These are phyloP conservation scores for Acidiella bohemica DNA, from an alignment of 495 filamentous ascomycete species.

Conservation along the genomic window DNA sequence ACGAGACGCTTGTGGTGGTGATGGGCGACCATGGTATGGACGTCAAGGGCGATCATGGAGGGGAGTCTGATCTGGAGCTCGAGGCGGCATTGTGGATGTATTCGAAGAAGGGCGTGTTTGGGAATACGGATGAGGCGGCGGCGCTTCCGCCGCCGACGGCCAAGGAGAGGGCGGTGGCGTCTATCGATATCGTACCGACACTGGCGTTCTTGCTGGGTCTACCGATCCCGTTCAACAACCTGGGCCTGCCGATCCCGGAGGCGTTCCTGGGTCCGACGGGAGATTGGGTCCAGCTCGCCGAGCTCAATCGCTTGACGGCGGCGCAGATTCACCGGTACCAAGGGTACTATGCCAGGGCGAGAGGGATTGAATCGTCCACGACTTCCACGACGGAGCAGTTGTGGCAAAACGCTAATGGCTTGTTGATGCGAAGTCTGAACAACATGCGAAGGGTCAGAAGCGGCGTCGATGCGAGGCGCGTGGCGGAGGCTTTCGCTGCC, in stretches of 20 bases:
- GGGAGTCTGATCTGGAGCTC: slow-evolving; percentile 88
- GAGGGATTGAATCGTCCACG: slow-evolving; percentile 47
- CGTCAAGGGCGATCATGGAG: slow-evolving; percentile 88
- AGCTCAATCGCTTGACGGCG: slow-evolving; percentile 60
- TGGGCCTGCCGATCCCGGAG: slow-evolving; percentile 89
- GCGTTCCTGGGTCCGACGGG: slow-evolving; percentile 65
- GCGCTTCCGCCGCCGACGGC: slow-evolving; percentile 55
- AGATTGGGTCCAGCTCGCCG: slow-evolving; percentile 60
- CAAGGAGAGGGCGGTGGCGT: slow-evolving; percentile 69
- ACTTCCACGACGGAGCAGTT: slow-evolving; percentile 42
- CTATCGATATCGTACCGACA: slow-evolving; percentile 93
- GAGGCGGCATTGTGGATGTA: slow-evolving; percentile 98
- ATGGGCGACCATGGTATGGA: slow-evolving; percentile 99
- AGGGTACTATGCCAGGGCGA: slow-evolving; percentile 45
- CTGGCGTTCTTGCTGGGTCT: slow-evolving; percentile 74
- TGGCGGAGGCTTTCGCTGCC: slow-evolving; percentile 40
- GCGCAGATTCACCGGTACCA: slow-evolving; percentile 88
- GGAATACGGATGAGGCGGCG: slow-evolving; percentile 41
- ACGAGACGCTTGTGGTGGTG: slow-evolving; percentile 76
- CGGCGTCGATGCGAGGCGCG: background rate
- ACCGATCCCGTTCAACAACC: slow-evolving; percentile 93
- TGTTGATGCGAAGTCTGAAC: background rate
- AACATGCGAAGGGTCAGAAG: background rate
- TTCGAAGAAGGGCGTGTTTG: slow-evolving; percentile 71
- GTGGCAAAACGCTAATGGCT: slow-evolving; percentile 41